Evolutionary conservation across 1,284 basidiomycete genomes (phyloP).

Genomic region (Peniophora sp.): DNA sequence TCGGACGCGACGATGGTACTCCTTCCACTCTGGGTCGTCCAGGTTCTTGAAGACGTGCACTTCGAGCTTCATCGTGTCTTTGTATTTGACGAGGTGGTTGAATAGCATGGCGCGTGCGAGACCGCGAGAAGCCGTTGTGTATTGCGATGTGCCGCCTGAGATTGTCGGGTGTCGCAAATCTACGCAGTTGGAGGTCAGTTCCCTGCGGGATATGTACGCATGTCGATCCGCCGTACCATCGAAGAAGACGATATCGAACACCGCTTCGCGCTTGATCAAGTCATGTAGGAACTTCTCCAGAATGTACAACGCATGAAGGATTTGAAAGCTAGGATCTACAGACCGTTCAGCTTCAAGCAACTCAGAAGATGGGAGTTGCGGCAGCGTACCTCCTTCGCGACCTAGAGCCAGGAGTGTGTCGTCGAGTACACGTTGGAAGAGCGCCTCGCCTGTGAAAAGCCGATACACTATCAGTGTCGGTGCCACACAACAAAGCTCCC

Average conservation of each 20-base stretch:
- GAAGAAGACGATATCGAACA: conserved; percentile 63
- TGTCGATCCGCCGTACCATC: conserved; percentile 28
- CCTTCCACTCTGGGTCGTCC: conserved; percentile 39
- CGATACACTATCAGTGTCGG: background rate
- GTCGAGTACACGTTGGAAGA: conserved; percentile 50
- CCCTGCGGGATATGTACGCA: too few species aligned
- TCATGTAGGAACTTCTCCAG: conserved; percentile 45
- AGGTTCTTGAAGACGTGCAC: conserved; percentile 38
- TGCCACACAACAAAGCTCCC: conserved; percentile 2
- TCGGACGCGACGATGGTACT: conserved; percentile 36
- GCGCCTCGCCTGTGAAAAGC: conserved; percentile 40
- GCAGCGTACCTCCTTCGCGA: conserved; percentile 28
- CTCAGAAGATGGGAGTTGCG: background rate
- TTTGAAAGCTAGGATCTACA: conserved; percentile 49
- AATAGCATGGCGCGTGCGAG: conserved; percentile 46
- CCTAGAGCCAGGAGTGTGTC: conserved; percentile 51
- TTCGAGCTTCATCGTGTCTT: conserved; percentile 29
- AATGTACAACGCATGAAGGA: conserved; percentile 47
- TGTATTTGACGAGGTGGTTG: conserved; percentile 42
- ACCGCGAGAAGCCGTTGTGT: conserved; percentile 34
- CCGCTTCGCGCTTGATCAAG: conserved; percentile 39
- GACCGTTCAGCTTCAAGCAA: background rate
- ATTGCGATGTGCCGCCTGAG: conserved; percentile 26
- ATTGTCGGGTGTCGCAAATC: conserved; percentile 34
- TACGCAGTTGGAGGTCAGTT: conserved; percentile 18